These are phyloP conservation scores for Lactifluus volemus DNA, from an alignment of 768 basidiomycete species.

Conservation along the genomic window DNA sequence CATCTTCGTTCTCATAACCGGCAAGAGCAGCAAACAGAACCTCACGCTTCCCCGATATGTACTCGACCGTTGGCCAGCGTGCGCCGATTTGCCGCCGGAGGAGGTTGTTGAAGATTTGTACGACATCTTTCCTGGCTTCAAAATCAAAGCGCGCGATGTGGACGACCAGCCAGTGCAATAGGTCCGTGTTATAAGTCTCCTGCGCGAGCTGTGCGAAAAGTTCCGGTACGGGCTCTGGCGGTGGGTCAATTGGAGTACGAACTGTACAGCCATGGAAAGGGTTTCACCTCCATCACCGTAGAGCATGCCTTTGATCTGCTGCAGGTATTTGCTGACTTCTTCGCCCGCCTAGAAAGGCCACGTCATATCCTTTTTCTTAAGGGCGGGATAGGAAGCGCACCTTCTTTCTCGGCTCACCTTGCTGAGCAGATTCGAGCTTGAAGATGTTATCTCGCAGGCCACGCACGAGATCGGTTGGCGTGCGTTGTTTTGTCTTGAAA, in stretches of 20 bases:
- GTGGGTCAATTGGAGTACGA: conserved; percentile 2
- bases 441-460: conserved; percentile 72
- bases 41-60: conserved; percentile 69
- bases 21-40: conserved; percentile 77
- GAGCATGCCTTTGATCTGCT: conserved; percentile 82
- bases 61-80: conserved; percentile 94
- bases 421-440: conserved; percentile 62
- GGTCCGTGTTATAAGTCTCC: conserved; percentile 88
- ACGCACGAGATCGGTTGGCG: conserved; percentile 81
- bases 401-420: conserved; percentile 77
- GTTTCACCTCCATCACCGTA: conserved; percentile 79
- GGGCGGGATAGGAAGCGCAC: conserved; percentile 32
- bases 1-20: conserved; percentile 92
- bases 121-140: conserved; percentile 82
- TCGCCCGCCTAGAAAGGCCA: conserved; percentile 59
- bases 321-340: conserved; percentile 81
- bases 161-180: conserved; percentile 71
- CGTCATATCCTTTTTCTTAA: background rate
- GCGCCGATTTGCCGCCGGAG: conserved; percentile 86
- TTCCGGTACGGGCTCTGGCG: conserved; percentile 74
- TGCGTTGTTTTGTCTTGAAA: conserved; percentile 86
- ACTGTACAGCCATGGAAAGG: background rate
- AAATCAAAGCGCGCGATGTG: conserved; percentile 88
- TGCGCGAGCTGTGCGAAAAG: conserved; percentile 91
- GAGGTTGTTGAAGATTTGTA: conserved; percentile 85